Evolutionary conservation across 2,329 filamentous ascomycete genomes (phyloP).

Genomic region (Beauveria sp.): DNA sequence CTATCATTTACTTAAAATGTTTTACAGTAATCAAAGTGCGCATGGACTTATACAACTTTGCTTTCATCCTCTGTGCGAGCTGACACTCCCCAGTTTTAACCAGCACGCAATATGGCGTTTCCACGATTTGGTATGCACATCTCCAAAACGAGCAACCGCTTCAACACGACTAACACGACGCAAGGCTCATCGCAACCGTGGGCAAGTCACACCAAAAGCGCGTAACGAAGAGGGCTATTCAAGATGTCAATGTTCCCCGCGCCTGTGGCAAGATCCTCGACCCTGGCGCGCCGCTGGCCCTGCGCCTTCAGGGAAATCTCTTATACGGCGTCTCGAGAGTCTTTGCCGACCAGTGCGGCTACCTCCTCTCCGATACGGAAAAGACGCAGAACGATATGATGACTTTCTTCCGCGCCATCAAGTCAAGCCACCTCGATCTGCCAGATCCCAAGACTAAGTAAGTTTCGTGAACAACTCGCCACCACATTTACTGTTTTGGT

Average conservation of each 20-base stretch:
- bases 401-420: constrained; percentile 52
- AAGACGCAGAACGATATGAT: constrained; percentile 67
- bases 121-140: constrained; percentile 77
- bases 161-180: constrained; percentile 10
- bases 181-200: constrained; percentile 84
- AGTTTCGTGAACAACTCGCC: constrained; percentile 17
- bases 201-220: constrained; percentile 66
- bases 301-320: constrained; percentile 83
- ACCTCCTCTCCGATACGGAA: constrained; percentile 75
- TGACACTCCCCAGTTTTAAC: constrained; percentile 58
- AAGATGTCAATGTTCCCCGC: constrained; percentile 77
- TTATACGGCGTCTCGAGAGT: constrained; percentile 81
- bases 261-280: constrained; percentile 85
- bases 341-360: constrained; percentile 79
- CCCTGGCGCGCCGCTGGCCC: constrained; percentile 73
- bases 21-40: constrained; percentile 92
- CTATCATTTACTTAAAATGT: constrained; percentile 51
- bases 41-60: constrained; percentile 8
- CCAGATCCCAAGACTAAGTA: constrained; percentile 67
- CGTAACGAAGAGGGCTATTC: constrained; percentile 77
- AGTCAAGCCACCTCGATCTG: constrained; percentile 54
- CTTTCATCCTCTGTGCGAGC: no score
- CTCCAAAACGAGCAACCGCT: not conserved
- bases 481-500: not conserved
- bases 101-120: constrained; percentile 80